A percentile compares a stretch with the other conserved stretches of the same genome.
phyloP scores from a whole-genome alignment of 1,284 basidiomycete genomes.

The Ceratobasidium sp. region DNA sequence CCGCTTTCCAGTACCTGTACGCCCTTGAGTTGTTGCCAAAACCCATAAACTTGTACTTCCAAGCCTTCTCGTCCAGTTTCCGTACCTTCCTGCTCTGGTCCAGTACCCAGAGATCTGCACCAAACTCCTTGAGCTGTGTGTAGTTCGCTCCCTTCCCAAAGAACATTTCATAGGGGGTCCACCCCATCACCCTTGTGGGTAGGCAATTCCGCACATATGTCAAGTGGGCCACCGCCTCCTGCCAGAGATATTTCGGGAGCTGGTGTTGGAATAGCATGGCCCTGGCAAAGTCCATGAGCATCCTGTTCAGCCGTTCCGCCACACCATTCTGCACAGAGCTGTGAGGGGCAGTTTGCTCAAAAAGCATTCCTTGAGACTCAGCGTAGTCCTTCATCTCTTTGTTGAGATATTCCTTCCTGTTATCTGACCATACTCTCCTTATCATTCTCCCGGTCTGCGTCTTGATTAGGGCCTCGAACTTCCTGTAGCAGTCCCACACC shows the following conservation, averaged over 20 bases:
- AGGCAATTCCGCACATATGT: not conserved
- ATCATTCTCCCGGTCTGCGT: constrained; percentile 46
- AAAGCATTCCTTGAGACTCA: constrained; percentile 45
- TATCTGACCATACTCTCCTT: constrained; percentile 48
- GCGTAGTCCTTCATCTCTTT: constrained; percentile 44
- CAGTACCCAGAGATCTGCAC: not conserved
- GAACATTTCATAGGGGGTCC: constrained; percentile 14
- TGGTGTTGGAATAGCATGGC: not conserved
- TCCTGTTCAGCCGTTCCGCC: not conserved
- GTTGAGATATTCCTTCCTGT: constrained; percentile 50
- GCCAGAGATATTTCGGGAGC: not conserved
- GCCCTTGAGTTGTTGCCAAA: not conserved
- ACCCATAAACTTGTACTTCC: not conserved
- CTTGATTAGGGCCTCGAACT: constrained; percentile 50
- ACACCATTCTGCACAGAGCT: not conserved
- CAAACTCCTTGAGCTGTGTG: not conserved
- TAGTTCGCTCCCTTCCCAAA: not conserved
- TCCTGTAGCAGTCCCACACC: constrained; percentile 48
- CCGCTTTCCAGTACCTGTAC: not conserved
- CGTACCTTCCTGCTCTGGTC: too few species aligned
- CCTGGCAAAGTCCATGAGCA: not conserved
- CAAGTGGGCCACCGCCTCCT: not conserved
- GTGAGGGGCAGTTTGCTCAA: not conserved
- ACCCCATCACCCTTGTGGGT: not conserved
- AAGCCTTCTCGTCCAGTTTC: not conserved